Evolutionary conservation across 352 stramenopile species (phyloP).

Genomic region (Phytophthora podocarpi): DNA sequence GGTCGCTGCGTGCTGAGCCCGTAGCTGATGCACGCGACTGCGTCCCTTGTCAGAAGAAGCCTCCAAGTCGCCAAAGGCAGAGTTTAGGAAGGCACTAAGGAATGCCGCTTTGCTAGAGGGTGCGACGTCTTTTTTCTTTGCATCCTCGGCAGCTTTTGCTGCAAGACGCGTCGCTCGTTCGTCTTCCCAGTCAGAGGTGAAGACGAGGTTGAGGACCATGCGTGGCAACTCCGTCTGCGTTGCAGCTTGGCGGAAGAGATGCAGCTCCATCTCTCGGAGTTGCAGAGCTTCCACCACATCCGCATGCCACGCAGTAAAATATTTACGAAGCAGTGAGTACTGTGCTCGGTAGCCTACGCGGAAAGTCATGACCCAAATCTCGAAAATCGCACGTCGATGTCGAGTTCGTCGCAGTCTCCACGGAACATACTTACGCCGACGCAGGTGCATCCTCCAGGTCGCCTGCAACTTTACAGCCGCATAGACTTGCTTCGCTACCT

Average conservation of each 20-base stretch:
- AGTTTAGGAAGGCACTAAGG: slow-evolving; percentile 55
- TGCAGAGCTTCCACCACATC: slow-evolving; percentile 52
- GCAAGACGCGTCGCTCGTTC: slow-evolving; percentile 23
- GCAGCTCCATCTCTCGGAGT: slow-evolving; percentile 65
- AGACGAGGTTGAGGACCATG: slow-evolving; percentile 77
- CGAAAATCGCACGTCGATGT: slow-evolving; percentile 41
- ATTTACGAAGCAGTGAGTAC: slow-evolving; percentile 39
- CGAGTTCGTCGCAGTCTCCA: slow-evolving; percentile 47
- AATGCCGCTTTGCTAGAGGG: slow-evolving; percentile 21
- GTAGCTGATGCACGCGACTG: slow-evolving; percentile 40
- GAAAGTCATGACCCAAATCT: slow-evolving; percentile 56
- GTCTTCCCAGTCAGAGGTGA: slow-evolving; percentile 57
- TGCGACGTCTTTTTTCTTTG: slow-evolving; percentile 13
- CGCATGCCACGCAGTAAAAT: slow-evolving; percentile 48
- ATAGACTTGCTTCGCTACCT: slow-evolving; percentile 22
- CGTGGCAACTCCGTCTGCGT: slow-evolving; percentile 51
- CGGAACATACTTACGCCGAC: slow-evolving; percentile 42
- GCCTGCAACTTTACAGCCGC: slow-evolving; percentile 54
- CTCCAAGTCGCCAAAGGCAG: slow-evolving; percentile 56
- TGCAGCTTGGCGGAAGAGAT: slow-evolving; percentile 59
- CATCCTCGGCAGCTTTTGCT: slow-evolving; percentile 16
- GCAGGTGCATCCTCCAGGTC: slow-evolving; percentile 56
- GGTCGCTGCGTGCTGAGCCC: slow-evolving; percentile 47
- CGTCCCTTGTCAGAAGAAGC: slow-evolving; percentile 18
- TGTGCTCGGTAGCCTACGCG: slow-evolving; percentile 43